Percentiles rank a stretch among this genome's conserved stretches.
phyloP scores from a whole-genome alignment of 2,329 filamentous ascomycete species.

The Claviceps capensis region DNA sequence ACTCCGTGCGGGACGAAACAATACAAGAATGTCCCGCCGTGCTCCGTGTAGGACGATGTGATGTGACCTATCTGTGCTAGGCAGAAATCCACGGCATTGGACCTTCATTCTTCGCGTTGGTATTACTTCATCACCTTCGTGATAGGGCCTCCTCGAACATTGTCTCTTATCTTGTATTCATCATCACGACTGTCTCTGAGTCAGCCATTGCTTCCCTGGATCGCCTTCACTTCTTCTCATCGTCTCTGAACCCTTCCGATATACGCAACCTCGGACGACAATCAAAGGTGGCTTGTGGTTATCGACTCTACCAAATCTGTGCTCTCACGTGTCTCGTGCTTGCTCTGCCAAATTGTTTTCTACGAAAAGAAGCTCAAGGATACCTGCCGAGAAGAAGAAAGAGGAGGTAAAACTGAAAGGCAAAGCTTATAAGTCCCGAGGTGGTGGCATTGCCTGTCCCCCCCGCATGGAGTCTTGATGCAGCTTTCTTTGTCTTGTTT shows the following conservation, averaged over 20 bases:
- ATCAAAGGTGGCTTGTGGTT: neutral
- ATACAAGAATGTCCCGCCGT: conserved; percentile 1
- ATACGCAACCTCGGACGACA: neutral
- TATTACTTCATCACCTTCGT: too few relatives aligned
- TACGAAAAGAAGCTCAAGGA: too few relatives aligned
- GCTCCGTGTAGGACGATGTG: neutral
- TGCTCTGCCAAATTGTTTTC: neutral
- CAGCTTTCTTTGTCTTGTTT: neutral
- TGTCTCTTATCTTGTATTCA: neutral
- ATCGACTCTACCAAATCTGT: neutral
- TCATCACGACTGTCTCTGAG: neutral
- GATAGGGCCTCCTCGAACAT: too few relatives aligned
- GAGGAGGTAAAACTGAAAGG: neutral
- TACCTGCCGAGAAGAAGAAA: neutral
- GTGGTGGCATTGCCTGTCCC: neutral
- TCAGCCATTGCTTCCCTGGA: neutral
- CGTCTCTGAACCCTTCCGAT: neutral
- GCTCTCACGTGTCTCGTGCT: neutral
- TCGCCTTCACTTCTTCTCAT: neutral
- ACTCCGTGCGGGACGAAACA: neutral
- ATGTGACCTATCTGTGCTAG: neutral
- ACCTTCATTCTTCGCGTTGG: neutral
- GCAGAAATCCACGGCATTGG: neutral
- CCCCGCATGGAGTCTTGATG: neutral
- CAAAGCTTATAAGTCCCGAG: neutral